Evolutionary conservation across 306 rosid genomes (phyloP).

Genomic region (Crotalaria pallida): DNA sequence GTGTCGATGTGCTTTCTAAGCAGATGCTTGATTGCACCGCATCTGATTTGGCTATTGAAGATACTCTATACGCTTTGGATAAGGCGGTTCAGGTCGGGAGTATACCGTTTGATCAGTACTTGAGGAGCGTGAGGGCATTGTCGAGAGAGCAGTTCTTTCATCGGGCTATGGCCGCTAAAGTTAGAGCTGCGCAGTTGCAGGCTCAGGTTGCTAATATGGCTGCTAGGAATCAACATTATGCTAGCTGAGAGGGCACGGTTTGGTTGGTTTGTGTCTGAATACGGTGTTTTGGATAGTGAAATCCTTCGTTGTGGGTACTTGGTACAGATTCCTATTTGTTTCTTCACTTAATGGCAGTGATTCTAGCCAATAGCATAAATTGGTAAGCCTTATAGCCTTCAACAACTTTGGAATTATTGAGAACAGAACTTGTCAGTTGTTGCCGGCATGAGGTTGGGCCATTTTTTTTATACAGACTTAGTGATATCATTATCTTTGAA

Average conservation of each 20-base stretch:
- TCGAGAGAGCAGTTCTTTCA: conserved; percentile 88
- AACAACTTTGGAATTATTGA: conserved; percentile 14
- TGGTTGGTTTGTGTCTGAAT: no score
- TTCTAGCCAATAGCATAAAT: conserved; percentile 15
- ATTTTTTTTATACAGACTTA: conserved; percentile 23
- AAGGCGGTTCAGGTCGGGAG: conserved; percentile 74
- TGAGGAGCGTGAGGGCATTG: conserved; percentile 74
- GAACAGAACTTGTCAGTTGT: background rate
- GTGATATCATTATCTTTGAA: conserved; percentile 23
- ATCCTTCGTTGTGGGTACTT: conserved; percentile 12
- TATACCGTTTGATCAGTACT: conserved; percentile 72
- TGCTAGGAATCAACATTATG: conserved; percentile 58
- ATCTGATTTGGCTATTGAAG: conserved; percentile 81
- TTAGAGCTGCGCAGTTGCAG: conserved; percentile 82
- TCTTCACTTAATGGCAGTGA: conserved; percentile 12
- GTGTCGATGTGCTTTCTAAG: conserved; percentile 63
- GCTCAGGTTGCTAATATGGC: conserved; percentile 91
- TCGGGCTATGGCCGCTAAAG: conserved; percentile 64
- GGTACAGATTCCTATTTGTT: conserved; percentile 23
- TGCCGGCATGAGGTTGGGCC: conserved; percentile 5
- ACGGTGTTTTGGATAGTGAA: background rate
- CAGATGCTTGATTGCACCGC: conserved; percentile 84
- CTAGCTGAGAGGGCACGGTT: no score
- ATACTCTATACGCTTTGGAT: conserved; percentile 70
- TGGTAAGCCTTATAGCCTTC: conserved; percentile 31